Percentiles rank a stretch among this genome's conserved stretches.
phyloP scores from a whole-genome alignment of 2,329 filamentous ascomycete genomes.

The Arachnomyces sp. region DNA sequence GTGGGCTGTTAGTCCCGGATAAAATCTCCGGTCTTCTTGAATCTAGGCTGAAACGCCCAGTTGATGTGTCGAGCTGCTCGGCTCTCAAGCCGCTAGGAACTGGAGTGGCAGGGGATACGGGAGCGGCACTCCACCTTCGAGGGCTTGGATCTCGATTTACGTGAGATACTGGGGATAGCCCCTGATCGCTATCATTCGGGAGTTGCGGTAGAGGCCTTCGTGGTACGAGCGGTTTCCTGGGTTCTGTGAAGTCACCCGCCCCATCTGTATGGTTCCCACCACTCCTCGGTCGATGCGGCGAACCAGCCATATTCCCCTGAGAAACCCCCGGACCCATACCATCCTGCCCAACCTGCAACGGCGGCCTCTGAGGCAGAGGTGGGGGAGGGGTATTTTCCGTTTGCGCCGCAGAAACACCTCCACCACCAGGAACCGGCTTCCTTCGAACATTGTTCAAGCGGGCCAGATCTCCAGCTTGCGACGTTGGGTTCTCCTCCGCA shows the following conservation, averaged over 20 bases:
- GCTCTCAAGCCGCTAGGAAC: constrained; percentile 15
- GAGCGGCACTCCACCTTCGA: constrained; percentile 22
- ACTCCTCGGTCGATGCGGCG: too few relatives aligned
- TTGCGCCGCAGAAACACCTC: constrained; percentile 6
- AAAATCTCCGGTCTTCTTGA: constrained; percentile 17
- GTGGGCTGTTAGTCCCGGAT: too few relatives aligned
- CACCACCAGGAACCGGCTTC: constrained; percentile 27
- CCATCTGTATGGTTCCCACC: too few relatives aligned
- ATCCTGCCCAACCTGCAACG: too few relatives aligned
- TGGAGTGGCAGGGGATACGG: constrained; percentile 16
- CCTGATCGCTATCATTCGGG: constrained; percentile 17
- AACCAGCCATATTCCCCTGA: too few relatives aligned
- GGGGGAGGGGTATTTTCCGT: constrained; percentile 2
- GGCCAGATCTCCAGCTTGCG: constrained; percentile 13
- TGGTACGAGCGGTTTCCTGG: constrained; percentile 4
- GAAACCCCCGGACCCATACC: too few relatives aligned
- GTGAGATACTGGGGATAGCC: not conserved
- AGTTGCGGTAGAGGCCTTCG: constrained; percentile 23
- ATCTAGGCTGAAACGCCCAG: constrained; percentile 25
- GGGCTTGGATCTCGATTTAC: too few relatives aligned
- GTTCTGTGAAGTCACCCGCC: too few relatives aligned
- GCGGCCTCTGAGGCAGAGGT: constrained; percentile 1
- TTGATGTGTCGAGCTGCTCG: constrained; percentile 17
- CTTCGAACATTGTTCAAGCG: constrained; percentile 31
- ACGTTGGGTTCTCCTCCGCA: constrained; percentile 3